Evolutionary conservation across 2,329 filamentous ascomycete genomes (phyloP), one percentile per base, ranked within the genome.

Genomic region (Aspergillus pseudonomiae): DNA sequence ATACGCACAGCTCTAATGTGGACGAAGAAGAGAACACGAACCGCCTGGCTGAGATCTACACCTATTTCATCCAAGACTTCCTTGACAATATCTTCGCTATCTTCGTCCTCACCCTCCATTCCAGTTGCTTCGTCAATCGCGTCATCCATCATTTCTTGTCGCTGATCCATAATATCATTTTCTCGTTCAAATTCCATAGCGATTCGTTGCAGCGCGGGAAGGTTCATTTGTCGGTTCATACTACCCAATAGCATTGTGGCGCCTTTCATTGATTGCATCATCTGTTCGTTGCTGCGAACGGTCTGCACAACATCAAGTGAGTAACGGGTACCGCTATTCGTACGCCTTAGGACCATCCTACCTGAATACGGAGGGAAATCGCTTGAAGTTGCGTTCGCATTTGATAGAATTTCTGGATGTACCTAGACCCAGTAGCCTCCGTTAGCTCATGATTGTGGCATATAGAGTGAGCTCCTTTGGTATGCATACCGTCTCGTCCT

Each of bases 241-340:
- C 91, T 96, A 60, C 94, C 93, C 9, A 99, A 84, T 3, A 97
- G 89, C 79, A 90, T 89, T 1, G 95, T 98, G 5, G 95, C 95
- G 39, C 95, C 95, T 80, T 97, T 99, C 95, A 99, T 98, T 10
- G 94, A 95, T 79, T 97, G 93, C 94, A 97, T 97, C 95, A 99
- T 99, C 80, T 98, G 94, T 79, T 99, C 95, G 79, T 99, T 99
- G 70, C 94, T 97, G 68, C 95, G 89, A 68, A 98, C 94, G 57
- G 95, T 99, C 92, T 97, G 73, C 21, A 61, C 34, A 14, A 32
- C 4, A 39, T n/a, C 26, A 24, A 24, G 52, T 55, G n/a, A 55
- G 52, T 32, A 26, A 36, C 36, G 4, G 11, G 32, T 5, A n/a
- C 52, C 32, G 52, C 32, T 11, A 39, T 36, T 39, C 21, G 32